Evolutionary conservation across 1,284 basidiomycete species (phyloP), one percentile per base, ranked within the genome.

Genomic region (Cryptococcus deneoformans): DNA sequence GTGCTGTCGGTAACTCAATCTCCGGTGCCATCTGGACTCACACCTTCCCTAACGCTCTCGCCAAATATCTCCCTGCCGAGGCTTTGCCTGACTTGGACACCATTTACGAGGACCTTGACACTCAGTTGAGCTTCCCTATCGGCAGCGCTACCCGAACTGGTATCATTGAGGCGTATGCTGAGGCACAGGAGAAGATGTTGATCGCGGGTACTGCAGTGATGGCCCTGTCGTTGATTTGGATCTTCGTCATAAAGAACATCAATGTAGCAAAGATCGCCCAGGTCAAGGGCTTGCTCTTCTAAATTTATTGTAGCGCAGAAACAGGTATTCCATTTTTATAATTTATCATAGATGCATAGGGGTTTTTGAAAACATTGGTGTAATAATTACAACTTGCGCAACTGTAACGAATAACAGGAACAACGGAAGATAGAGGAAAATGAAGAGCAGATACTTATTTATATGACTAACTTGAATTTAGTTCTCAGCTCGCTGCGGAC

Each of bases 1-100:
- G 70, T 8, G 72, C 75, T 1, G 58, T 77, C 47, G 77, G 77
- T 29, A 65, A 65, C 52, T 59, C 68, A 5, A 67, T 78, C 59
- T 78, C 76, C 6, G 78, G 76, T 34, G 76, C 77, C 8, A 77
- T 80, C 61, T 80, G 79, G 79, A 79, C 79, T 6, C 57, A 79
- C 57, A 69, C 72, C 2, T 80, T 80, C 1, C 76, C 77, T 47
- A 53, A 54, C 5, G 60, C 64, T 37, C 64, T 79, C 16, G 42
- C 57, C 35, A 36, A 52, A 16, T 56, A 63, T 3, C 62, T 79
- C 5, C 62, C 79, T 34, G 72, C 68, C 37, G 68, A 70, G 7
- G 63, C 73, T 0, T 53, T 75, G 2, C 69, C 64, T 6, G 56
- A 61, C 45, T 65, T 58, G 58, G 64, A 73, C 50, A 52, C 50